These are phyloP conservation scores for Coniochaeta hoffmannii DNA, from an alignment of 2,329 filamentous ascomycete genomes.

Conservation along the genomic window DNA sequence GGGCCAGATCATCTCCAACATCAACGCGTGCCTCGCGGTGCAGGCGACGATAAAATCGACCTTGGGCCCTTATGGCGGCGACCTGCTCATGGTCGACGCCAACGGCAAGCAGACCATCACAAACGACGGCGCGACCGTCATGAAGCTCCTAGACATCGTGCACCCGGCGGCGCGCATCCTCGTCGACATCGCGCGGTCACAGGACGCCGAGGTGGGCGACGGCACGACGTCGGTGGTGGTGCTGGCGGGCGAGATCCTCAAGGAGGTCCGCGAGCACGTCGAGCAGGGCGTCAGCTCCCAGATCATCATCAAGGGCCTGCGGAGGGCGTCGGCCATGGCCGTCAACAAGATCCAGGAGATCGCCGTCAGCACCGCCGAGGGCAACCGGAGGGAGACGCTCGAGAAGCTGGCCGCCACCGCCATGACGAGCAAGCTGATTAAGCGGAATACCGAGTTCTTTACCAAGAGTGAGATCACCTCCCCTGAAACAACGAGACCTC, in stretches of 20 bases:
- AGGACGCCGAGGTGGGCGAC: slow-evolving; percentile 98
- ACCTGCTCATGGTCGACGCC: slow-evolving; percentile 89
- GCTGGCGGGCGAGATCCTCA: slow-evolving; percentile 92
- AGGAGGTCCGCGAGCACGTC: slow-evolving; percentile 92
- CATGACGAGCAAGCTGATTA: slow-evolving; percentile 99
- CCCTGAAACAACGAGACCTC: not conserved
- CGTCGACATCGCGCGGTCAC: slow-evolving; percentile 95
- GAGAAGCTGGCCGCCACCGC: slow-evolving; percentile 86
- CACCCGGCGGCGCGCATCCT: slow-evolving; percentile 96
- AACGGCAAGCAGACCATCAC: slow-evolving; percentile 97
- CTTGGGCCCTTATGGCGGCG: slow-evolving; percentile 91
- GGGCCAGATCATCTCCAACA: slow-evolving; percentile 94
- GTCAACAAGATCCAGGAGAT: slow-evolving; percentile 99
- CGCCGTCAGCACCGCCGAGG: slow-evolving; percentile 75
- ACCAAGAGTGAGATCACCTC: slow-evolving; percentile 68
- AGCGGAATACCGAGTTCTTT: slow-evolving; percentile 94
- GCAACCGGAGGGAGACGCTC: slow-evolving; percentile 79
- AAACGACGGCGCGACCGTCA: slow-evolving; percentile 97
- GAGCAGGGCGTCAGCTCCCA: slow-evolving; percentile 96
- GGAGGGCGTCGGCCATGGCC: slow-evolving; percentile 80
- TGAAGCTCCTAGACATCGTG: slow-evolving; percentile 99
- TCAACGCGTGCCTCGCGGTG: slow-evolving; percentile 94
- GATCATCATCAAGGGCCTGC: slow-evolving; percentile 92
- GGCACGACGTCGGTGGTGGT: slow-evolving; percentile 97
- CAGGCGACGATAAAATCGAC: slow-evolving; percentile 95